These are phyloP conservation scores for Oropetium thomaeum DNA, from an alignment of 176 grass and related monocot genomes.

Conservation along the genomic window DNA sequence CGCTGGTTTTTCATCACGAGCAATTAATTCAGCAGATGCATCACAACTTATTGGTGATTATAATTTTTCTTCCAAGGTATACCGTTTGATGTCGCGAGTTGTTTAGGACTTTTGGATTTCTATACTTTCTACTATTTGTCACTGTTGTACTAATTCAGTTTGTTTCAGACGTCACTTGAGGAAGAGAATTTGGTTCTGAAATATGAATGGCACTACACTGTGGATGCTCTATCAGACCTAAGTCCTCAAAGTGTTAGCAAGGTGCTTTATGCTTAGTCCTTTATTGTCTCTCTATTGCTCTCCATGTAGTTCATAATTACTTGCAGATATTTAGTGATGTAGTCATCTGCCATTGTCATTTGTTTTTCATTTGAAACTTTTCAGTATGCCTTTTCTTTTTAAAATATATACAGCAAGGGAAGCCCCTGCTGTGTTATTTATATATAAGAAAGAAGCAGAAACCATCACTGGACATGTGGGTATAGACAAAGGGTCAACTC, in stretches of 20 bases:
- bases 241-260: constrained; percentile 42
- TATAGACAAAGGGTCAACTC: no score
- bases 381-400: not conserved
- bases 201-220: constrained; percentile 57
- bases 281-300: constrained; percentile 13
- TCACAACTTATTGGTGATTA: constrained; percentile 32
- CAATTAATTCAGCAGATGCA: constrained; percentile 50
- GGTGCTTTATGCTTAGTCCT: constrained; percentile 36
- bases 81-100: not conserved
- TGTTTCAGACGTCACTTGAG: constrained; percentile 44
- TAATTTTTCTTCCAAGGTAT: constrained; percentile 51
- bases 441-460: no score
- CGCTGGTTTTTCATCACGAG: constrained; percentile 58
- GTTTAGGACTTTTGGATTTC: not conserved
- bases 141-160: constrained; percentile 24
- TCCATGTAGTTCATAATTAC: not conserved
- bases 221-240: constrained; percentile 78
- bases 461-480: no score
- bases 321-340: not conserved
- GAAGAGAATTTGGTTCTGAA: constrained; percentile 34
- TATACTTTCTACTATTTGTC: constrained; percentile 9
- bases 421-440: no score
- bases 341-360: not conserved
- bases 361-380: constrained; percentile 9
- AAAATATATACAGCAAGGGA: no score